Conservation (phyloP, 306 rosid genomes). For the Delonix regia region DNA sequence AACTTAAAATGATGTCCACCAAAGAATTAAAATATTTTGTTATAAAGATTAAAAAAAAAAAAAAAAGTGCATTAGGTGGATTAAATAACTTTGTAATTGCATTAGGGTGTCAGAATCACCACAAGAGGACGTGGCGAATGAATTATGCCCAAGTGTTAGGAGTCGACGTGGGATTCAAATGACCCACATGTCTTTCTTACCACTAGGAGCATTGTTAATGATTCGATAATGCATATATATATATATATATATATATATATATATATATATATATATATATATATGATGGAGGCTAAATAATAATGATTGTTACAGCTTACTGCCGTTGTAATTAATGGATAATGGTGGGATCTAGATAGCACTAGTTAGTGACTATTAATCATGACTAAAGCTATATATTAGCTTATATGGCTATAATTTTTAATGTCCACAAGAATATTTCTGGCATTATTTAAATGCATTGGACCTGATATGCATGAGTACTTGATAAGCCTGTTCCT, state of each 20-base stretch:
- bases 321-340: background rate
- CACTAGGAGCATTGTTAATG: background rate
- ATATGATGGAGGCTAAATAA: conserved; percentile 2
- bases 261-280: conserved; percentile 2
- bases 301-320: background rate
- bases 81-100: no score
- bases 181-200: background rate
- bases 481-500: background rate
- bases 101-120: background rate
- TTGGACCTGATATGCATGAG: conserved; percentile 6
- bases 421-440: background rate
- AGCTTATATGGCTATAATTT: background rate
- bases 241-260: conserved; percentile 3
- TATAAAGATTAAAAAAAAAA: no score
- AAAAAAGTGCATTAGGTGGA: no score
- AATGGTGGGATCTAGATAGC: conserved; percentile 17
- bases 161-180: background rate
- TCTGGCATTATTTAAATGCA: background rate
- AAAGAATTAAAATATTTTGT: no score
- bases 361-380: background rate
- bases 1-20: no score
- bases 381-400: background rate
- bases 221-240: background rate
- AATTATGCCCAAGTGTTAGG: background rate
- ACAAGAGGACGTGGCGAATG: background rate